Percentiles rank a stretch among this genome's conserved stretches.
phyloP scores from a whole-genome alignment of 345 rosid genomes.

The Populus pruinosa region DNA sequence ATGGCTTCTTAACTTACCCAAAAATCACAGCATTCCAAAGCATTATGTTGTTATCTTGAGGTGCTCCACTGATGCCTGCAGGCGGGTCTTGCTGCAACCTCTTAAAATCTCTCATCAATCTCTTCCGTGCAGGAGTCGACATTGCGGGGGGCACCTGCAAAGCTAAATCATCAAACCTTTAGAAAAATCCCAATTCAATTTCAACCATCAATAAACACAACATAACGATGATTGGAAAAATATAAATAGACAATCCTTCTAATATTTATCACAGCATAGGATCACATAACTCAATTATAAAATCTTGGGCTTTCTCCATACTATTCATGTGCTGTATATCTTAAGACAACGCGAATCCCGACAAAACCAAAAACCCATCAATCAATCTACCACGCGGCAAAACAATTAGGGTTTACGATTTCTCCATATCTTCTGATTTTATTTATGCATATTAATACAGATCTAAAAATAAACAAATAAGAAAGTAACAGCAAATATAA shows the following conservation, averaged over 20 bases:
- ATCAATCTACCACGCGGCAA: not conserved
- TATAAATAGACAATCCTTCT: too few relatives aligned
- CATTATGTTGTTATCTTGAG: conserved; percentile 32
- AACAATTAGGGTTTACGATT: too few relatives aligned
- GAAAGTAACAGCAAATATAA: not conserved
- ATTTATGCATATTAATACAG: not conserved
- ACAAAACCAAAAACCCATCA: not conserved
- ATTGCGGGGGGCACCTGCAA: conserved; percentile 8
- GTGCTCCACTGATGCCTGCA: conserved; percentile 34
- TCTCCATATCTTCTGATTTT: too few relatives aligned
- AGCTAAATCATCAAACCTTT: not conserved
- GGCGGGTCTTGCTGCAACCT: conserved; percentile 37
- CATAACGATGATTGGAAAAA: too few relatives aligned
- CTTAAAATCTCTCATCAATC: conserved; percentile 37
- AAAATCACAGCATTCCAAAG: conserved; percentile 37
- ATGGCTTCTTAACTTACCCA: conserved; percentile 12
- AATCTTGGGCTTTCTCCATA: not conserved
- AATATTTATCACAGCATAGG: too few relatives aligned
- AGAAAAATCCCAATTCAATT: too few relatives aligned
- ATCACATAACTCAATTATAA: too few relatives aligned
- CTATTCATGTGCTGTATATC: not conserved
- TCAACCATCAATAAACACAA: too few relatives aligned
- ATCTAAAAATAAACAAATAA: not conserved
- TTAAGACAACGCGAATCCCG: not conserved
- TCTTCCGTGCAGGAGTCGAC: conserved; percentile 35